Percentiles rank a stretch among this genome's conserved stretches.
Conservation (phyloP, 2,329 filamentous ascomycete genomes). For the Fusarium sp. region DNA sequence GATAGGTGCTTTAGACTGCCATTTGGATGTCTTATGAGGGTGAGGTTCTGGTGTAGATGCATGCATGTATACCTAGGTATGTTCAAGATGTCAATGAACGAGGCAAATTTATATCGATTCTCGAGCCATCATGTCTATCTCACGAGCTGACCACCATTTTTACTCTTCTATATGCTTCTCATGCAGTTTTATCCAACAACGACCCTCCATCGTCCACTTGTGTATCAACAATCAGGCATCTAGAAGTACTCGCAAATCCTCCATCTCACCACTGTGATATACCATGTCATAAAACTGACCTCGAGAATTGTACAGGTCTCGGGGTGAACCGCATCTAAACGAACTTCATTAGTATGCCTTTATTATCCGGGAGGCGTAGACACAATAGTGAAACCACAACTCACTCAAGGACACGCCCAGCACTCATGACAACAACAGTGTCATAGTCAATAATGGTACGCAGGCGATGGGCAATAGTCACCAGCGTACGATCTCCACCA, state of each 20-base stretch:
- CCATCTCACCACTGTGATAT: conserved; percentile 65
- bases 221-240: conserved; percentile 17
- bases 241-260: conserved; percentile 56
- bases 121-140: background rate
- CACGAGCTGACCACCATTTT: background rate
- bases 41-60: background rate
- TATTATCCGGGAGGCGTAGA: no score
- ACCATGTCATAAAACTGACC: conserved; percentile 68
- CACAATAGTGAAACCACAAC: conserved; percentile 20
- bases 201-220: background rate
- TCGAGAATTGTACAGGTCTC: conserved; percentile 58
- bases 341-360: conserved; percentile 5
- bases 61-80: background rate
- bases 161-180: conserved; percentile 4
- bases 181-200: background rate
- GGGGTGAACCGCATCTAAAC: conserved; percentile 59
- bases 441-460: conserved; percentile 72
- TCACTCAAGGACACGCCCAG: conserved; percentile 66
- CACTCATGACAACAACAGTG: conserved; percentile 67
- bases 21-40: background rate
- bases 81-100: background rate
- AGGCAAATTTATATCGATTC: background rate
- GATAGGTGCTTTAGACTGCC: background rate
- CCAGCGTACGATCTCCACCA: conserved; percentile 62
- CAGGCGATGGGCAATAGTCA: conserved; percentile 70